Conservation (phyloP, 2,329 filamentous ascomycete genomes). For the Pseudopyricularia cyperi region DNA sequence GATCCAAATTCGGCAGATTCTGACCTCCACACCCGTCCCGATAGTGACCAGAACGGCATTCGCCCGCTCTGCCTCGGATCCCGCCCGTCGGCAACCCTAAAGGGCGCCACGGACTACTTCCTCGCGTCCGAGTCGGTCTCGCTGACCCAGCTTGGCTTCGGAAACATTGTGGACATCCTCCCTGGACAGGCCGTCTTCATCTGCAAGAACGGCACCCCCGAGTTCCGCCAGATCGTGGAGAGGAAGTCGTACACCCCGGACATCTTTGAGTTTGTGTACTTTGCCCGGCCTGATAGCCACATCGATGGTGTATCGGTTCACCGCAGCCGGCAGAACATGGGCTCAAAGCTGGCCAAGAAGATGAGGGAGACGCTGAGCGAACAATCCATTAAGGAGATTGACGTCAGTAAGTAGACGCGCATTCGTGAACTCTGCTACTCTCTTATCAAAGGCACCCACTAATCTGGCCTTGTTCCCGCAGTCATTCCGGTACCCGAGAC, state of each 20-base stretch:
- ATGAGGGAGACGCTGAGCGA: slow-evolving; percentile 55
- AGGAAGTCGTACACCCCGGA: slow-evolving; percentile 65
- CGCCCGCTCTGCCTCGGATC: slow-evolving; percentile 71
- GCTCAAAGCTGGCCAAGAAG: slow-evolving; percentile 62
- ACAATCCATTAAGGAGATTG: slow-evolving; percentile 61
- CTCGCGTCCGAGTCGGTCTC: slow-evolving; percentile 84
- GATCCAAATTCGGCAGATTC: background rate
- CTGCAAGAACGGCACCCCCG: slow-evolving; percentile 59
- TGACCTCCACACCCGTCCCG: background rate
- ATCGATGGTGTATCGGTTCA: slow-evolving; percentile 87
- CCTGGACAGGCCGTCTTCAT: slow-evolving; percentile 56
- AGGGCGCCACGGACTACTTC: slow-evolving; percentile 68
- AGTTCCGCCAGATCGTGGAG: slow-evolving; percentile 62
- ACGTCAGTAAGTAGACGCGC: slow-evolving; percentile 28
- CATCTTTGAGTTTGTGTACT: slow-evolving; percentile 82
- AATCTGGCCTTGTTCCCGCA: background rate
- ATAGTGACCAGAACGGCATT: slow-evolving; percentile 65
- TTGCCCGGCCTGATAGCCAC: slow-evolving; percentile 66
- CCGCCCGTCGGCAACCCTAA: slow-evolving; percentile 49
- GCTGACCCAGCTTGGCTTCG: slow-evolving; percentile 68
- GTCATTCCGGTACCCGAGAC: slow-evolving; percentile 32
- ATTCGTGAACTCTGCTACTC: background rate
- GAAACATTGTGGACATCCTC: slow-evolving; percentile 60
- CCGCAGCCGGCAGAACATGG: slow-evolving; percentile 76
- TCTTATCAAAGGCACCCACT: background rate